Evolutionary conservation across 2,329 filamentous ascomycete genomes (phyloP), one percentile per base, ranked within the genome.

Genomic region (Fusarium hainanense): DNA sequence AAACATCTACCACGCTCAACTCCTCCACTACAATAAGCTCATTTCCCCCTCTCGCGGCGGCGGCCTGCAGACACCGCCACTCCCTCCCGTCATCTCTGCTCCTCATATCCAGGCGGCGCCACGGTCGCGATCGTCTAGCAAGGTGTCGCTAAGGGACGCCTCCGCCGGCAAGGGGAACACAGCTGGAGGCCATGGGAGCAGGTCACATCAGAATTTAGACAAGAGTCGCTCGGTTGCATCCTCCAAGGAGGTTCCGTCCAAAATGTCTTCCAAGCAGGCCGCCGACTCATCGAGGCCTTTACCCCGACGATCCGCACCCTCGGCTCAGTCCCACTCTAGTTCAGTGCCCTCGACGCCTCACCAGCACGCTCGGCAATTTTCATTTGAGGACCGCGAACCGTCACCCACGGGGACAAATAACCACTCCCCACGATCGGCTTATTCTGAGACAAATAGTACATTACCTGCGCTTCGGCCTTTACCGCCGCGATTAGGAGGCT

Each of bases 291-390:
- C 75, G 58, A 79, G 77, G 71, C 76, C 69, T 58, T 73, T 74
- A 41, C 74, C 76, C 47, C 77, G 69, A 71, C 76, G 63, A 61
- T 76, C 76, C 42, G 71, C 75, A 37, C 65, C 77, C 9, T 75
- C 74, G 51, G 76, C 74, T 28, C 77, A 79, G 57, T 75, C 81
- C 16, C 86, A 97, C 77, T 97, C 95, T 25, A 97, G 87, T 78
- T 98, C 95, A 11, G 93, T 98, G 50, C 95, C 95, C 2, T 97
- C 95, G 2, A 98, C 95, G 5, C 96, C 95, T 11, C 93, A 95
- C 76, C 94, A 98, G 79, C 92, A 93, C 80, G 89, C 94, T 70
- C 90, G 93, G 63, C 91, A 94, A 75, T 92, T 96, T 76, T 92
- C 92, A 4, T 92, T 92, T 75, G 89, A 90, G 77, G 96, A 94